These are phyloP conservation scores for Dendrobium huoshanense DNA, from an alignment of 106 monocot genomes.

Conservation along the genomic window DNA sequence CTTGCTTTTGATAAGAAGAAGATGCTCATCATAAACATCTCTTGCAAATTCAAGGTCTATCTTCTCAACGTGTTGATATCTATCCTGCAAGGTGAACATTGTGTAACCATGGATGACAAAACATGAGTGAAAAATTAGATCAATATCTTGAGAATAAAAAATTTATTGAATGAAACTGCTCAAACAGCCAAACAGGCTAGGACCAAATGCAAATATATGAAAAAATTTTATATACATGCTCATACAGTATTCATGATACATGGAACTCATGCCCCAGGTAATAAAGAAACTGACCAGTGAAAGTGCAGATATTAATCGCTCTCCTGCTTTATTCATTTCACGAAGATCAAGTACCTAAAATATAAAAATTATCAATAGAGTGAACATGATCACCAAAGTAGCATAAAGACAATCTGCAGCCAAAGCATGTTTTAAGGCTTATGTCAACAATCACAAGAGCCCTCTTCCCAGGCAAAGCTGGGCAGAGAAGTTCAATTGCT, in stretches of 20 bases:
- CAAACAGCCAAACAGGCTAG: neutral
- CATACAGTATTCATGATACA: neutral
- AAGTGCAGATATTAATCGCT: conserved; percentile 64
- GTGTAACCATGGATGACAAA: neutral
- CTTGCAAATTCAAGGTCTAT: conserved; percentile 85
- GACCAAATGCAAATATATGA: neutral
- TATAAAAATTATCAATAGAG: neutral
- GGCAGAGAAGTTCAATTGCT: neutral
- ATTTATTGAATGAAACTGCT: neutral
- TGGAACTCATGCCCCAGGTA: neutral
- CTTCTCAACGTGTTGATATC: conserved; percentile 56
- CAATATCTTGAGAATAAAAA: neutral
- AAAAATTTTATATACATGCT: neutral
- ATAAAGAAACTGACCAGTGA: conserved; percentile 42
- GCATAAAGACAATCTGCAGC: neutral
- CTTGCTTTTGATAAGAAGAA: conserved; percentile 53
- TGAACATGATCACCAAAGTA: neutral
- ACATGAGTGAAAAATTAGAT: neutral
- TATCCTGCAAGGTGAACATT: conserved; percentile 32
- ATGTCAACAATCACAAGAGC: neutral
- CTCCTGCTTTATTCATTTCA: conserved; percentile 73
- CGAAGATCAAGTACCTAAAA: conserved; percentile 69
- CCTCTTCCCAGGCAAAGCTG: neutral
- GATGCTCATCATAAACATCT: conserved; percentile 71
- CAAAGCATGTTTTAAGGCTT: neutral